phyloP scores from a whole-genome alignment of 208 protist species.

The Wallacemonas collosoma region DNA sequence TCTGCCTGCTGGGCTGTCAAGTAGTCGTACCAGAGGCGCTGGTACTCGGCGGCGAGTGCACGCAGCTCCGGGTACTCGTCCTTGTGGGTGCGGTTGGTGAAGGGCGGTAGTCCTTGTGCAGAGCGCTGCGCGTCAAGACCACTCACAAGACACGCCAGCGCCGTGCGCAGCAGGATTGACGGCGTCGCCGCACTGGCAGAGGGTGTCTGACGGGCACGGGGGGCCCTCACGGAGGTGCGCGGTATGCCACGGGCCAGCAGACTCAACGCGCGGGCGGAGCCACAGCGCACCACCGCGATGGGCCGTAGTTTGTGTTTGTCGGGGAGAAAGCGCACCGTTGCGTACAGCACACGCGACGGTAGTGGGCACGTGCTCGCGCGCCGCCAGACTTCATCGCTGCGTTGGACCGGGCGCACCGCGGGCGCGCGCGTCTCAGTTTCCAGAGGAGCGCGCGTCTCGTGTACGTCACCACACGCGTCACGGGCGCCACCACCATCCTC shows the following conservation, averaged over 20 bases:
- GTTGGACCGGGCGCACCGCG: neutral
- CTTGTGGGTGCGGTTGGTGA: conserved; percentile 48
- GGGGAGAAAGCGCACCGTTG: conserved; percentile 55
- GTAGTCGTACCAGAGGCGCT: neutral
- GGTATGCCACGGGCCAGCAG: conserved; percentile 27
- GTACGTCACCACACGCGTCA: too few species aligned
- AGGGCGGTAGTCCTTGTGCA: conserved; percentile 21
- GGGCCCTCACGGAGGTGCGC: neutral
- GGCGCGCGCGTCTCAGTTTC: neutral
- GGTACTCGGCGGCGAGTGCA: conserved; percentile 40
- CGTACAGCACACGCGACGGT: conserved; percentile 37
- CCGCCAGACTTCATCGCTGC: neutral
- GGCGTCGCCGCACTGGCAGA: neutral
- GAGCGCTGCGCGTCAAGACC: conserved; percentile 47
- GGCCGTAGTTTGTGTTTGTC: conserved; percentile 73
- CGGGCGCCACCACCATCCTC: too few species aligned
- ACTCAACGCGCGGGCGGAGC: conserved; percentile 23
- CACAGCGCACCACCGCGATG: conserved; percentile 55
- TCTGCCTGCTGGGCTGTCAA: neutral
- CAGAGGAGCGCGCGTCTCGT: too few species aligned
- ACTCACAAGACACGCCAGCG: conserved; percentile 56
- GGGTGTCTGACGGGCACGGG: too few species aligned
- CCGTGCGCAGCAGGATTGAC: conserved; percentile 32
- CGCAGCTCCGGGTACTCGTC: conserved; percentile 74
- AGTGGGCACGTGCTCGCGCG: neutral